Conservation (phyloP, 2,329 filamentous ascomycete genomes). For the Coniochaeta prunicola region DNA sequence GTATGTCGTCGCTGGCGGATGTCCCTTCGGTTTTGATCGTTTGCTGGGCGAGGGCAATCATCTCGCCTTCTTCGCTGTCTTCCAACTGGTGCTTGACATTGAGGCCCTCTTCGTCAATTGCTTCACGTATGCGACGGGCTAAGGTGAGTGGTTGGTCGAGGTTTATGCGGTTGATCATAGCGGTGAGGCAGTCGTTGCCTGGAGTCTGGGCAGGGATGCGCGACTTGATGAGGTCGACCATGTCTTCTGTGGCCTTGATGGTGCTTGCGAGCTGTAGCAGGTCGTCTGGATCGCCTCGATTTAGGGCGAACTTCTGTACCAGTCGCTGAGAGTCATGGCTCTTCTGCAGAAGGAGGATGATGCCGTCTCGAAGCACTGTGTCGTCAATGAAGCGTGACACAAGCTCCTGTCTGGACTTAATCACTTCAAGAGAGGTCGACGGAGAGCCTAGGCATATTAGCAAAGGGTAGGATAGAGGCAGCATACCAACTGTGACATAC, state of each 20-base stretch:
- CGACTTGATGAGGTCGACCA: slow-evolving; percentile 41
- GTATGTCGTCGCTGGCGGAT: slow-evolving; percentile 42
- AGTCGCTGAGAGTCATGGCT: slow-evolving; percentile 84
- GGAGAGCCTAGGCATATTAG: slow-evolving; percentile 45
- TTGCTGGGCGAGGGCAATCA: slow-evolving; percentile 67
- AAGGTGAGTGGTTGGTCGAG: slow-evolving; percentile 62
- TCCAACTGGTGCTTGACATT: slow-evolving; percentile 70
- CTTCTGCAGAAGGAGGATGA: slow-evolving; percentile 60
- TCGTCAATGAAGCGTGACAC: slow-evolving; percentile 67
- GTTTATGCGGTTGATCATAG: slow-evolving; percentile 50
- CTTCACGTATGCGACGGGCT: slow-evolving; percentile 61
- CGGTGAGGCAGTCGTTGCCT: slow-evolving; percentile 27
- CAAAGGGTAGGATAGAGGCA: neutral
- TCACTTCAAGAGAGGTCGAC: slow-evolving; percentile 76
- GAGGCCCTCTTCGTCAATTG: slow-evolving; percentile 93
- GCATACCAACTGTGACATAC: slow-evolving; percentile 35
- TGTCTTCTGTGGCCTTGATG: slow-evolving; percentile 64
- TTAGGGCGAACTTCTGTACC: slow-evolving; percentile 89
- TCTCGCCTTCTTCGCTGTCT: slow-evolving; percentile 61
- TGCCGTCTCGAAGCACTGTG: slow-evolving; percentile 59
- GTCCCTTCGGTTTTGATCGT: slow-evolving; percentile 61
- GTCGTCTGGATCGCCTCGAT: slow-evolving; percentile 87
- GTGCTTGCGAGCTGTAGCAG: slow-evolving; percentile 77
- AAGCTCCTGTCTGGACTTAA: slow-evolving; percentile 73
- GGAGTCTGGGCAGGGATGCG: slow-evolving; percentile 4